phyloP scores from a whole-genome alignment of 2,329 filamentous ascomycete species.

The Neoscytalidium dimidiatum region DNA sequence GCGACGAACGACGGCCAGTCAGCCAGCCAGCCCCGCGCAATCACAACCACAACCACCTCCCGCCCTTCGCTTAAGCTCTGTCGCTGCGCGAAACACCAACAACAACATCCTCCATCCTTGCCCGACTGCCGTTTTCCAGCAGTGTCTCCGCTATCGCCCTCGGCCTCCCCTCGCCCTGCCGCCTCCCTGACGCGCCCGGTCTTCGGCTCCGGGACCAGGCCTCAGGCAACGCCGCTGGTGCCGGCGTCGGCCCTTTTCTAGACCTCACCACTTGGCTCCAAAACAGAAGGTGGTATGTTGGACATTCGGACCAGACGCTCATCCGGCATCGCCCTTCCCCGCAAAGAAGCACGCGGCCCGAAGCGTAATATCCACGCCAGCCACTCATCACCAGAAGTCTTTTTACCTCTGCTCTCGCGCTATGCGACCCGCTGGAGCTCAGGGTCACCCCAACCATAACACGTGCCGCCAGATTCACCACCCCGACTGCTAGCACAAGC shows the following conservation, averaged over 20 bases:
- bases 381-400: not conserved
- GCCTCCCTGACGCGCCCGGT: not conserved
- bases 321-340: not conserved
- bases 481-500: not conserved
- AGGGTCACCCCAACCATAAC: not conserved
- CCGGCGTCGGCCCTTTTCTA: not conserved
- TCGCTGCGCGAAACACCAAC: not conserved
- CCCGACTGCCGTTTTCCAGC: not conserved
- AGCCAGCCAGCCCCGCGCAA: not conserved
- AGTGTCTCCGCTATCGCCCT: not conserved
- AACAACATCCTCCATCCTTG: not conserved
- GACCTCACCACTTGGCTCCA: not conserved
- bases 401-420: not conserved
- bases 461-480: conserved; percentile 1
- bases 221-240: not conserved
- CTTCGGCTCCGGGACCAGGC: not conserved
- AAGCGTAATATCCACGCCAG: conserved; percentile 4
- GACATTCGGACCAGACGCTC: not conserved
- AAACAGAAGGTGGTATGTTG: conserved; percentile 16
- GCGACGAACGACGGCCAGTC: too few species aligned
- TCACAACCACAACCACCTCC: not conserved
- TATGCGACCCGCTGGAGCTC: not conserved
- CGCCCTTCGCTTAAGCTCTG: not conserved
- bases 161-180: not conserved
- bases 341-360: conserved; percentile 14